phyloP scores from a whole-genome alignment of 2,329 filamentous ascomycete species.

The Aspergillus pseudoglaucus region DNA sequence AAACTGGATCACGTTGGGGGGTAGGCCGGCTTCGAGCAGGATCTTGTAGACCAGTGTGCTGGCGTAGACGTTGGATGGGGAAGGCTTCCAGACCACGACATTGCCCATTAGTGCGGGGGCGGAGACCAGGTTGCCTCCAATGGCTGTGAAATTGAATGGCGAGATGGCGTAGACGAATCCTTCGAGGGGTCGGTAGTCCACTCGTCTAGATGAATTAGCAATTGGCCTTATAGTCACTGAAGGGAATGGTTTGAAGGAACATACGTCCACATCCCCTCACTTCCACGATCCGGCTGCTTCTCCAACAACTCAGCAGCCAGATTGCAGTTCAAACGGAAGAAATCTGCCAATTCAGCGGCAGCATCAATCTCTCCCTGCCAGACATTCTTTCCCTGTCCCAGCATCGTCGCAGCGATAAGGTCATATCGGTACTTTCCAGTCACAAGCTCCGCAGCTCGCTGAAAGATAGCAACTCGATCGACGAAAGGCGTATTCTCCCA shows the following conservation, averaged over 20 bases:
- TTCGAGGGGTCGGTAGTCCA: constrained; percentile 82
- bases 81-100: constrained; percentile 94
- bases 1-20: constrained; percentile 84
- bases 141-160: constrained; percentile 95
- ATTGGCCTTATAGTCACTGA: background rate
- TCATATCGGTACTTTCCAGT: constrained; percentile 88
- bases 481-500: constrained; percentile 84
- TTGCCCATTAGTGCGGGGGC: constrained; percentile 86
- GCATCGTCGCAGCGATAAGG: constrained; percentile 88
- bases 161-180: constrained; percentile 91
- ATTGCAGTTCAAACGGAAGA: constrained; percentile 59
- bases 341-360: constrained; percentile 83
- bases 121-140: constrained; percentile 76
- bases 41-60: constrained; percentile 88
- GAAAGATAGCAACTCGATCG: constrained; percentile 82
- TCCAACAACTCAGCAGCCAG: constrained; percentile 83
- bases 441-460: constrained; percentile 87
- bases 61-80: constrained; percentile 73
- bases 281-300: constrained; percentile 75
- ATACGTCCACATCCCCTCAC: constrained; percentile 77
- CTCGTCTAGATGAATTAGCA: constrained; percentile 44
- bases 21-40: constrained; percentile 83
- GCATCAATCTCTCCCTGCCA: constrained; percentile 96
- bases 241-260: constrained; percentile 8
- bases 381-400: constrained; percentile 93